Percentiles rank a stretch among this genome's conserved stretches.
phyloP scores from a whole-genome alignment of 805 yeast species.

The Candida lessepsii region DNA sequence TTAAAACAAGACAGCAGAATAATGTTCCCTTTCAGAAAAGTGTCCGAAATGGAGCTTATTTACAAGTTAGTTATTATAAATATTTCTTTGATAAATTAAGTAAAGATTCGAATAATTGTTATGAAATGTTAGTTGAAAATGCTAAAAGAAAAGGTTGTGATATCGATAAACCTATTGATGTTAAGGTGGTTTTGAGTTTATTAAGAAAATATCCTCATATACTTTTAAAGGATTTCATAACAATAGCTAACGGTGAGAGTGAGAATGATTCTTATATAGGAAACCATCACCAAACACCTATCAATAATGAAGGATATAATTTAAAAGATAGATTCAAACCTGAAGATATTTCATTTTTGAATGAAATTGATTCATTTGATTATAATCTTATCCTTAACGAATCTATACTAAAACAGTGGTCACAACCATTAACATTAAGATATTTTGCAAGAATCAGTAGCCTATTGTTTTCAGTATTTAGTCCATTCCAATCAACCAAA shows the following conservation, averaged over 20 bases:
- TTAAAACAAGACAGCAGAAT: conserved; percentile 55
- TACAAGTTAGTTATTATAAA: conserved; percentile 64
- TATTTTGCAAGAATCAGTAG: conserved; percentile 56
- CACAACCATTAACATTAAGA: conserved; percentile 52
- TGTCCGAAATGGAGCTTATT: conserved; percentile 47
- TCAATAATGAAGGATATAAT: conserved; percentile 10
- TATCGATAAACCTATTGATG: conserved; percentile 48
- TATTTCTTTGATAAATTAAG: conserved; percentile 43
- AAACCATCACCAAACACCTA: no score
- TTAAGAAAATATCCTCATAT: conserved; percentile 34
- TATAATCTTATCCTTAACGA: conserved; percentile 18
- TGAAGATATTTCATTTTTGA: conserved; percentile 12
- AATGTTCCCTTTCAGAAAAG: conserved; percentile 49
- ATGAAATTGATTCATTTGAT: conserved; percentile 19
- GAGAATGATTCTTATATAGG: no score
- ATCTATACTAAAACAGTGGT: conserved; percentile 46
- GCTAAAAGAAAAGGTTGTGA: conserved; percentile 47
- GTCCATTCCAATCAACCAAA: conserved; percentile 34
- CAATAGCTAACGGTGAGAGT: conserved; percentile 38
- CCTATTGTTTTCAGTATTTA: conserved; percentile 41
- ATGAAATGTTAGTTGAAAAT: conserved; percentile 45
- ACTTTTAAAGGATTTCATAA: conserved; percentile 42
- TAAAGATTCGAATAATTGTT: conserved; percentile 26
- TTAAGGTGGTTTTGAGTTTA: conserved; percentile 37
- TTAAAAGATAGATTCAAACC: conserved; percentile 6